Base-by-base conservation (phyloP, 2,329 filamentous ascomycete species). In the Sporothrix pallida region DNA sequence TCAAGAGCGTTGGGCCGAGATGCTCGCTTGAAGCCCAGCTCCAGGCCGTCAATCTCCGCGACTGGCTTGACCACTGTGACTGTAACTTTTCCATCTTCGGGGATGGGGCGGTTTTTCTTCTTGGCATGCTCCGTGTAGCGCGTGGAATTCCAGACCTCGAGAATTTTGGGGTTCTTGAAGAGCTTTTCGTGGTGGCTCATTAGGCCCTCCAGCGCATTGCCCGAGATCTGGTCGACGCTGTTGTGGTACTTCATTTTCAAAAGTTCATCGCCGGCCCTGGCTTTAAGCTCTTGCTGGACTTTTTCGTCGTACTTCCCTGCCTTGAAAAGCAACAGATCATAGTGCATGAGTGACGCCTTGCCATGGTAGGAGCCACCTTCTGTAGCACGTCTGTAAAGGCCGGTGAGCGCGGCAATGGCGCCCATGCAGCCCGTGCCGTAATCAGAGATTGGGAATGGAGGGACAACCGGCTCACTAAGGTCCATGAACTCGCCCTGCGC, bases 401-500 rank as follows among this genome's bases (percentile, higher is more conserved):
- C 91, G 0, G 86, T 85, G 50, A 93, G 80, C 0, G 90, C 90
- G 3, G 90, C 89, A 76, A 92, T 89, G 62, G 90, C 89, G 3
- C 91, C 91, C 82, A 92, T 90, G 78, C 90, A 92, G 44, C 91
- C 91, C 0, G 91, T 93, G 54, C 91, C 91, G 77, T 93, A 93
- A 81, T 88, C 88, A 26, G 86, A 88, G 76, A 89, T 89, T 44
- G 88, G 88, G 74, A 90, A 89, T 0, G 90, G 89, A 63, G 90
- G 90, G 0, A 92, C 88, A 0, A 92, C 86, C 17, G 90, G 90
- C 78, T 91, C 90, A 46, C 87, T 78, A 13, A 89, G 78, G 1
- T 87, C 87, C 87, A 91, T 90, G 76, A 88, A 88, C 8, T 81
- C 79, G n/a, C 89, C 89, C 77, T 91, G 89, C n/a, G 84, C 86